Conservation (phyloP, 225 moss, liverwort and hornwort genomes). For the Lunularia cruciata region DNA sequence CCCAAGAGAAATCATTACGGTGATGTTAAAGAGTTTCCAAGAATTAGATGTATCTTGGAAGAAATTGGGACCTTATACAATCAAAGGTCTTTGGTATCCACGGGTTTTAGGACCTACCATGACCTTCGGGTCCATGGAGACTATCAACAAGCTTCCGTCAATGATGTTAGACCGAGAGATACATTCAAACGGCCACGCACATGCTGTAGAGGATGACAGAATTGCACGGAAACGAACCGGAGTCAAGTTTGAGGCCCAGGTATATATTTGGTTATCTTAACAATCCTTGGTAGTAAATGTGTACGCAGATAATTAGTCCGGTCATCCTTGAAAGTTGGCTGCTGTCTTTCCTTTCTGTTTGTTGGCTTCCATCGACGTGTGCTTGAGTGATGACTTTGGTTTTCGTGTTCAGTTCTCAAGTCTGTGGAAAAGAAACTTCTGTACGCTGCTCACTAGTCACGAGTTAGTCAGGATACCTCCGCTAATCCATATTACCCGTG, state of each 20-base stretch:
- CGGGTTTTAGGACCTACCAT: not conserved
- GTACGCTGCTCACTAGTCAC: too few relatives aligned
- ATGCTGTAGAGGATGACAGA: not conserved
- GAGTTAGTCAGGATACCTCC: too few relatives aligned
- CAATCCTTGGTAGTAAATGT: too few relatives aligned
- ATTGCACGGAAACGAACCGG: not conserved
- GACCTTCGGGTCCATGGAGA: not conserved
- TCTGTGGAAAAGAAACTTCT: too few relatives aligned
- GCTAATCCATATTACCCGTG: too few relatives aligned
- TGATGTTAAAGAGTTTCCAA: conserved; percentile 14
- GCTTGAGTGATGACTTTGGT: too few relatives aligned
- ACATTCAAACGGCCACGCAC: not conserved
- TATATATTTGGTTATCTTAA: too few relatives aligned
- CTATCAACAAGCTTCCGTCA: not conserved
- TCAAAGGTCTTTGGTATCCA: conserved; percentile 15
- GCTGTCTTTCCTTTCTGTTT: too few relatives aligned
- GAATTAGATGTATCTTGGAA: conserved; percentile 21
- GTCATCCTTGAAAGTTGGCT: too few relatives aligned
- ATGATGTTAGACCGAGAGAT: not conserved
- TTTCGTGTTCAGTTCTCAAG: too few relatives aligned
- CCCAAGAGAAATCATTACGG: conserved; percentile 24
- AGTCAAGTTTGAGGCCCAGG: conserved; percentile 26
- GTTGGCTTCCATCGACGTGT: too few relatives aligned
- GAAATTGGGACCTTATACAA: conserved; percentile 22
- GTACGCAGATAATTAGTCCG: too few relatives aligned